Evolutionary conservation across 2,329 filamentous ascomycete genomes (phyloP), one percentile per base, ranked within the genome.

Genomic region (Aspergillus neotritici): DNA sequence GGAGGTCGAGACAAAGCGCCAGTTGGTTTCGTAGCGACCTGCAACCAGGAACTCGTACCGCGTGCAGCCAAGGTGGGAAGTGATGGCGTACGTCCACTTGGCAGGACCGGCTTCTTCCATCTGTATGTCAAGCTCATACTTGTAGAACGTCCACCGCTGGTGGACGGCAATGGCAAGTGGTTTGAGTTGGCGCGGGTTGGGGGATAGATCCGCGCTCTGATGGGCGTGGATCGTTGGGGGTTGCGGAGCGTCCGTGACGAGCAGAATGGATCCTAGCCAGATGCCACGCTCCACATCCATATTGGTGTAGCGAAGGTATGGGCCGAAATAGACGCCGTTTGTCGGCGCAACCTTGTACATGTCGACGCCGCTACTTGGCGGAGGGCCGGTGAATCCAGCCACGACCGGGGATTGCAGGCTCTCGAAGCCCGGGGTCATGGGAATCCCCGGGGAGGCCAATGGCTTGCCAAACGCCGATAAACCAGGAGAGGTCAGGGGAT

Each of bases 51-150:
- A 98, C 60, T 98, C 93, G 65, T 97, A 98, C 17, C 93, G 80
- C n/a, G 93, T 97, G 69, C 93, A 98, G 29, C 93, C 93, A 14
- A 97, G 75, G 60, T 97, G 90, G 1, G 93, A 97, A 0, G 93
- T 98, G 40, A 98, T 90, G 2, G 93, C 93, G 61, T 98, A 98
- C 0, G 93, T 98, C 93, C 93, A 98, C 61, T 93, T 86, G 0
- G 88, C 85, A 25, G 80, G 78, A 17, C 75, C 77, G 12, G 73
- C 63, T 12, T 97, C 90, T 29, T 86, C 83, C 93, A 98, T 98
- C 48, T 80, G 82, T 36, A 98, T 68, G 49, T 95, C 87, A 43
- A 97, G 68, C 50, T 95, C 89, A 60, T 98, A 98, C 61, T 90
- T 87, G 69, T 94, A 95, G 64, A 98, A 98, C 10, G 84, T 84